Conservation (phyloP, 2,329 filamentous ascomycete species). For the Phoma sp. region DNA sequence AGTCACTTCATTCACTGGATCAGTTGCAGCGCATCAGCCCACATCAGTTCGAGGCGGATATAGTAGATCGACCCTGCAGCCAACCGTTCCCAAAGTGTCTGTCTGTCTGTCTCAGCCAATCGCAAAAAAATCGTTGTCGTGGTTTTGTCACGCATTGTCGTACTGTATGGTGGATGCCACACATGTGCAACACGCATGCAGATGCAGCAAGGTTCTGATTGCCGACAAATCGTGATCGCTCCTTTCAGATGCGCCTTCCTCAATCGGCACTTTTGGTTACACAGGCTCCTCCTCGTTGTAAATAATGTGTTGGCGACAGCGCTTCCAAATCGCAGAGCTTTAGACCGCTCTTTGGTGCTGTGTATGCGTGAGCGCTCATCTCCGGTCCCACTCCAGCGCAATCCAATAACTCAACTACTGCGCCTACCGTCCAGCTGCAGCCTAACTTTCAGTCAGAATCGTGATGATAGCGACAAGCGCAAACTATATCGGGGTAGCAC, state of each 20-base stretch:
- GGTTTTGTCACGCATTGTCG: no score
- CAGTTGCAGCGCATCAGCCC: not conserved
- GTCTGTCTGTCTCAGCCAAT: not conserved
- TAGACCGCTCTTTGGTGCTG: slow-evolving; percentile 9
- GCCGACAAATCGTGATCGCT: slow-evolving; percentile 5
- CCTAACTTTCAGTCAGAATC: not conserved
- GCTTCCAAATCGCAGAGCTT: not conserved
- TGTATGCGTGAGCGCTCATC: slow-evolving; percentile 7
- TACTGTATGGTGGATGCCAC: no score
- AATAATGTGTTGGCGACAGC: slow-evolving; percentile 6
- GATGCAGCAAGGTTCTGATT: not conserved
- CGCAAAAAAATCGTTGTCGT: not conserved
- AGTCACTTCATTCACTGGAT: slow-evolving; percentile 38
- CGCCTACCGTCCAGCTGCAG: not conserved
- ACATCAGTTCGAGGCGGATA: not conserved
- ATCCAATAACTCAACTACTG: not conserved
- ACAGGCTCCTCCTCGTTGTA: slow-evolving; percentile 2
- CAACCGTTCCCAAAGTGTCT: not conserved
- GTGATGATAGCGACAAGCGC: not conserved
- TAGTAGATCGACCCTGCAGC: not conserved
- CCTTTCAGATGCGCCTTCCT: not conserved
- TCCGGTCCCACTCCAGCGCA: not conserved
- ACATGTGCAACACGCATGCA: not conserved
- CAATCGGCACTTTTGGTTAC: not conserved
- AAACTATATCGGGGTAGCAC: slow-evolving; percentile 5